phyloP scores from a whole-genome alignment of 768 basidiomycete species.

The Boletellus sp. region DNA sequence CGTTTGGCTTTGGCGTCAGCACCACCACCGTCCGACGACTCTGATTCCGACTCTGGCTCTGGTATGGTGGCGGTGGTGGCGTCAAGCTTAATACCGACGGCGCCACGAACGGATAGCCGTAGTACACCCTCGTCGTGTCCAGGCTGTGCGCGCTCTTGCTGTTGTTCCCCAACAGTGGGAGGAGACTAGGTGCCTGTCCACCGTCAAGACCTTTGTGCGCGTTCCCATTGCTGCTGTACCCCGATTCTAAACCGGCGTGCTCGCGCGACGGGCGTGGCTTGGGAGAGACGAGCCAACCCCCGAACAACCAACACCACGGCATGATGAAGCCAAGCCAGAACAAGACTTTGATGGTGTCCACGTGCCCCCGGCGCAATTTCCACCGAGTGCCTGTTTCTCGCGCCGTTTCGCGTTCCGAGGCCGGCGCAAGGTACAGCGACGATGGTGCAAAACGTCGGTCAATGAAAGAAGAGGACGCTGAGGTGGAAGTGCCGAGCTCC shows the following conservation, averaged over 20 bases:
- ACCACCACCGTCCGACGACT: conserved; percentile 17
- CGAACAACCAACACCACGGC: conserved; percentile 73
- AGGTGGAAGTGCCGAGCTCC: conserved; percentile 24
- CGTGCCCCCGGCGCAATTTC: conserved; percentile 8
- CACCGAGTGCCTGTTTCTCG: conserved; percentile 13
- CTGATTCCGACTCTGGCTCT: neutral
- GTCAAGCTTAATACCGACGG: conserved; percentile 39
- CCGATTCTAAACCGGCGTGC: neutral
- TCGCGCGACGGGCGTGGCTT: conserved; percentile 12
- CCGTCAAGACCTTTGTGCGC: conserved; percentile 34
- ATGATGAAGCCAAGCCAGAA: conserved; percentile 75
- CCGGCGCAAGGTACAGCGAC: conserved; percentile 32
- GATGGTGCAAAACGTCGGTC: conserved; percentile 49
- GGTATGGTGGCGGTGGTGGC: conserved; percentile 25
- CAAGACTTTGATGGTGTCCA: conserved; percentile 48
- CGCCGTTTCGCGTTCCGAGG: conserved; percentile 33
- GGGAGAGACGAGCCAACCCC: conserved; percentile 59
- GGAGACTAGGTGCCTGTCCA: conserved; percentile 34
- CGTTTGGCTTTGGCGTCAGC: conserved; percentile 18
- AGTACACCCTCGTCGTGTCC: conserved; percentile 43
- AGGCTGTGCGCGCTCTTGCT: conserved; percentile 41
- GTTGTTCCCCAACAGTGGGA: conserved; percentile 34
- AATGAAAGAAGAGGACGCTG: conserved; percentile 50
- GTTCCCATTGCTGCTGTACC: conserved; percentile 9
- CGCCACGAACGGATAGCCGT: conserved; percentile 58